A percentile compares a stretch with the other conserved stretches of the same genome.
Evolutionary conservation across 2,329 filamentous ascomycete genomes (phyloP).

Genomic region (Cladosporium sp.): DNA sequence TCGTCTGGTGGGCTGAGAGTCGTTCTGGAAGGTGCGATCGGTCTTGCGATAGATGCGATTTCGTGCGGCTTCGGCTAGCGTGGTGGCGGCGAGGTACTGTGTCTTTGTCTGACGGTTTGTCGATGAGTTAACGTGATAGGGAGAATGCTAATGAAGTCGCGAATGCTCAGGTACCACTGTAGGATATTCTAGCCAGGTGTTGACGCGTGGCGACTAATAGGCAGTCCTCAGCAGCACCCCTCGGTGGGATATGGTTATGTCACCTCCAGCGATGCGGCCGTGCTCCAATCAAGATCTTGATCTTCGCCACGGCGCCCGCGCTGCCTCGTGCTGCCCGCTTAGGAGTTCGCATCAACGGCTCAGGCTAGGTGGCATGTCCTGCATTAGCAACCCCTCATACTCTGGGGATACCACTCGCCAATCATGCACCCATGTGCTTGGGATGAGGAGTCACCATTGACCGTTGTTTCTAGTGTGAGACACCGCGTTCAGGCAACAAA

Average conservation of each 20-base stretch:
- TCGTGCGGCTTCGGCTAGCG: background rate
- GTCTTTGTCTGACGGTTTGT: background rate
- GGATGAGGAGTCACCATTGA: background rate
- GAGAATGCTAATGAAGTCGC: background rate
- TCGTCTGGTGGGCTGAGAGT: background rate
- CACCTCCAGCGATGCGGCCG: slow-evolving; percentile 1
- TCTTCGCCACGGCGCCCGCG: background rate
- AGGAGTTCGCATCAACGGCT: slow-evolving; percentile 10
- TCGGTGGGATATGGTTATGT: slow-evolving; percentile 10
- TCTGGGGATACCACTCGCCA: slow-evolving; percentile 9
- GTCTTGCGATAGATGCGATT: background rate
- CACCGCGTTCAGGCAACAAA: background rate
- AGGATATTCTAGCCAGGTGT: background rate
- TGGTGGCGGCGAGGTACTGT: background rate
- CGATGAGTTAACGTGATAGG: background rate
- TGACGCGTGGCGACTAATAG: slow-evolving; percentile 8
- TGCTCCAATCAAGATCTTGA: slow-evolving; percentile 7
- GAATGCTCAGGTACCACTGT: background rate
- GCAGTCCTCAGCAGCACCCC: background rate
- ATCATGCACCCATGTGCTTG: slow-evolving; percentile 12
- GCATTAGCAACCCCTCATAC: slow-evolving; percentile 1
- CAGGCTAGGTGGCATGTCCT: background rate
- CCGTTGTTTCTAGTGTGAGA: background rate
- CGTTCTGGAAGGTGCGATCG: background rate
- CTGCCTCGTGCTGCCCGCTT: slow-evolving; percentile 4